Evolutionary conservation across 495 filamentous ascomycete genomes (phyloP), one percentile per base, ranked within the genome.

Genomic region (Penicillium odoratum): DNA sequence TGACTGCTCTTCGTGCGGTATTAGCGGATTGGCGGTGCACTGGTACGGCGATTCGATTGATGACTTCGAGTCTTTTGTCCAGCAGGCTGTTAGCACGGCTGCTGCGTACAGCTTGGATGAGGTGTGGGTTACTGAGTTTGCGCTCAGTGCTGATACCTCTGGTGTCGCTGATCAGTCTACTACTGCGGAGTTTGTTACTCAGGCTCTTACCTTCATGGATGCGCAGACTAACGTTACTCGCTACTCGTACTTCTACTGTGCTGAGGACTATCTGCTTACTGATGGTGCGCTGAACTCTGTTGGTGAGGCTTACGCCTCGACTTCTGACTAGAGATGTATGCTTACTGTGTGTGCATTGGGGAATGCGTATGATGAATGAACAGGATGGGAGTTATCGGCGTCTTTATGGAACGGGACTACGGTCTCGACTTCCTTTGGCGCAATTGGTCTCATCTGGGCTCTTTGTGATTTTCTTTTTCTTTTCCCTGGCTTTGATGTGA

Each of bases 51-150:
- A 72, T 47, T 56, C 53, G 3, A 67, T 73, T 38, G 68, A 73
- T 4, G 72, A 77, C 38, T 89, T 93, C 80, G 79, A 85, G 57
- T 52, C 68, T 15, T 84, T 89, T 66, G 68, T 91, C 49, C 57
- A 70, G 53, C 43, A 83, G 16, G 86, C 83, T 28, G 65, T 82
- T 65, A 58, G 63, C 3, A 66, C 76, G 36, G 83, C 75, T 4
- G 11, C 44, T n/a, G 53, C 64, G 18, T 65, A 83, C 68, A 68
- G 68, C 47, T 76, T 84, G 60, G 74, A 78, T 60, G 80, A 83
- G 21, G 74, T 95, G 65, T 95, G 89, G 88, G 74, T 95, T 58
- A 92, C 91, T 48, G 92, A 97, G 76, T 96, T 95, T 67, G 70
- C 68, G 5, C 67, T 76, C 25, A 73, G 52, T 57, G 59, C 61